Evolutionary conservation across 441 rosid genomes (phyloP), one percentile per base, ranked within the genome.

Genomic region (Euphorbia schlechtendalii): DNA sequence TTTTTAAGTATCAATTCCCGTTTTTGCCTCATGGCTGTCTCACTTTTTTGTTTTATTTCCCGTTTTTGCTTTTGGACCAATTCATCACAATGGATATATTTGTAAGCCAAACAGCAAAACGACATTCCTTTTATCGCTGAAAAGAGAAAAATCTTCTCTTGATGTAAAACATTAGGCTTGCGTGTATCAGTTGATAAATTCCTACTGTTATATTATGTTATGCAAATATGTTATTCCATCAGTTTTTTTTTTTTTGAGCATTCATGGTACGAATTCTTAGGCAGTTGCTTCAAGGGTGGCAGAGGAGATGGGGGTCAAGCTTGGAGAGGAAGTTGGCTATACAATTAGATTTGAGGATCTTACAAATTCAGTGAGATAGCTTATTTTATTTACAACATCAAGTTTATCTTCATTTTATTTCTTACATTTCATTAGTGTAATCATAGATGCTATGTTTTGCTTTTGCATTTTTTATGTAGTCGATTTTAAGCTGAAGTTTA

Each of bases 231-330:
- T 54, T 21, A 20, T 48, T 57, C 7, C 55, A 51, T 11, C 24
- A 17, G 18, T 21, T 22, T 34, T 72, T 24, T 20, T 4, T 63
- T 22, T 34, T 34, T 62, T 30, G 46, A 56, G 52, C 53, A 56
- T 61, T 25, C 43, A 17, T 62, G 60, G 28, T 30, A 41, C 55
- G 59, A 48, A 70, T 74, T 38, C n/a, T 5, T 80, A 94, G 99
- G 83, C 99, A 66, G 99, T 94, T 76, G 83, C 99, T 45, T 81
- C 94, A 22, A 86, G 99, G 81, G 99, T 91, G 73, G 94, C 99
- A 61, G 96, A 91, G 73, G 99, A 91, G 78, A 83, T 89, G 90
- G 96, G 92, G 30, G 96, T 91, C 68, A 89, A 84, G 84, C 88
- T 94, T 71, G 99, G 98, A 63, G 92, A 84, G 72, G 96, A 91